These are phyloP conservation scores for Fusarium tricinctum DNA, from an alignment of 2,329 filamentous ascomycete species.

Conservation along the genomic window DNA sequence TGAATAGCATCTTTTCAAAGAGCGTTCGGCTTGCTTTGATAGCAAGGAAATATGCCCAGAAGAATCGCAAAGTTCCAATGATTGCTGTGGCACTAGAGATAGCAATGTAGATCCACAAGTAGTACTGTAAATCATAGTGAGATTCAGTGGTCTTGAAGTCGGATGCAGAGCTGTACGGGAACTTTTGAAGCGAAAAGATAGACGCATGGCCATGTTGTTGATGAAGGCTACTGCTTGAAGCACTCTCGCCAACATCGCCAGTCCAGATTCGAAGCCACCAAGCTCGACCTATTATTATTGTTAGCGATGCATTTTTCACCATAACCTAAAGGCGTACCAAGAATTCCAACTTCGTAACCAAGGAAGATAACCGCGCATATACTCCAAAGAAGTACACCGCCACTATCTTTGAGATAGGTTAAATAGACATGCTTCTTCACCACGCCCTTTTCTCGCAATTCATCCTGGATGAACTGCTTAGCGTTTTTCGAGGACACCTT, in stretches of 20 bases:
- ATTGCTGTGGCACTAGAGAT: slow-evolving; percentile 74
- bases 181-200: slow-evolving; percentile 63
- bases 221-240: slow-evolving; percentile 45
- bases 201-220: slow-evolving; percentile 59
- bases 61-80: slow-evolving; percentile 73
- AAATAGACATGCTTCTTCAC: slow-evolving; percentile 77
- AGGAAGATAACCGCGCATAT: slow-evolving; percentile 67
- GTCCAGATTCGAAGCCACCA: slow-evolving; percentile 78
- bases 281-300: slow-evolving; percentile 59
- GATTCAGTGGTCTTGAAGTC: slow-evolving; percentile 48
- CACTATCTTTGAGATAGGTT: slow-evolving; percentile 76
- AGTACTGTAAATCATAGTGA: slow-evolving; percentile 67
- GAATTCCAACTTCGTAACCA: slow-evolving; percentile 65
- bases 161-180: slow-evolving; percentile 58
- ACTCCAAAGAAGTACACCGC: slow-evolving; percentile 72
- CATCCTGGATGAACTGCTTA: slow-evolving; percentile 82
- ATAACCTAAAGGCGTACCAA: slow-evolving; percentile 58
- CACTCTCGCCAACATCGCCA: slow-evolving; percentile 48
- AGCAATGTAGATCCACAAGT: slow-evolving; percentile 77
- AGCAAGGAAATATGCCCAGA: slow-evolving; percentile 74
- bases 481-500: slow-evolving; percentile 67
- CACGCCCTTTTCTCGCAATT: slow-evolving; percentile 77
- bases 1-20: slow-evolving; percentile 75
- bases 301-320: slow-evolving; percentile 10
- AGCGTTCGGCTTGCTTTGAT: slow-evolving; percentile 77